Percentiles rank a stretch among this genome's conserved stretches.
Conservation (phyloP, 768 basidiomycete genomes). For the Podaxis mareebaensis region DNA sequence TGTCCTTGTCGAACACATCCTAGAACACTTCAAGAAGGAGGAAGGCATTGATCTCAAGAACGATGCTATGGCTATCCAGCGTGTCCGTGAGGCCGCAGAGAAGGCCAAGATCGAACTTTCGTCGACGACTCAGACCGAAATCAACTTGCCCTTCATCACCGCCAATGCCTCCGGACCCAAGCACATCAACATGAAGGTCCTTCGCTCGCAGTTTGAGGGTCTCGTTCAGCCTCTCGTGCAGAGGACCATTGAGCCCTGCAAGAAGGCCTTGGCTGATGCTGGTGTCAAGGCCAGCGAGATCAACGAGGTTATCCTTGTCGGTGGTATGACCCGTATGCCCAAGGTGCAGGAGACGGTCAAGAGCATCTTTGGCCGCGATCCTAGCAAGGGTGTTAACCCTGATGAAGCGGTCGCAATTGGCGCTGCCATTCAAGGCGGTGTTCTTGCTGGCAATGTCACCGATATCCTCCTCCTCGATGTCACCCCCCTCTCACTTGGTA, state of each 20-base stretch:
- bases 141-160: slow-evolving; percentile 98
- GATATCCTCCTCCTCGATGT: slow-evolving; percentile 95
- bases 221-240: slow-evolving; percentile 82
- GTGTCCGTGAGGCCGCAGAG: slow-evolving; percentile 98
- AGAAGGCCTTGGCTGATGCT: slow-evolving; percentile 94
- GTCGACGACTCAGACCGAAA: slow-evolving; percentile 91
- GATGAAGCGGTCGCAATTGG: slow-evolving; percentile 99
- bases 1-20: slow-evolving; percentile 79
- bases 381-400: slow-evolving; percentile 98
- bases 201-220: slow-evolving; percentile 87
- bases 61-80: slow-evolving; percentile 97
- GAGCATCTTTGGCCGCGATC: slow-evolving; percentile 91
- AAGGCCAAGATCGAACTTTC: slow-evolving; percentile 99
- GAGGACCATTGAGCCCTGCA: slow-evolving; percentile 93
- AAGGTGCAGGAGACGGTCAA: slow-evolving; percentile 94
- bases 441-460: slow-evolving; percentile 93
- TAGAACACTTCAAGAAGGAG: slow-evolving; percentile 95
- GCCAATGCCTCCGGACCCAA: slow-evolving; percentile 94
- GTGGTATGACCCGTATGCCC: slow-evolving; percentile 99
- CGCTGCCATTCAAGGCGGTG: slow-evolving; percentile 97
- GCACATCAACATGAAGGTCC: slow-evolving; percentile 92
- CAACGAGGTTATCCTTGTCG: slow-evolving; percentile 96
- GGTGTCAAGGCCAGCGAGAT: slow-evolving; percentile 92
- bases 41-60: slow-evolving; percentile 74
- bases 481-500: slow-evolving; percentile 95